Conservation (phyloP, 1,284 basidiomycete genomes). For the Peniophora sp. region DNA sequence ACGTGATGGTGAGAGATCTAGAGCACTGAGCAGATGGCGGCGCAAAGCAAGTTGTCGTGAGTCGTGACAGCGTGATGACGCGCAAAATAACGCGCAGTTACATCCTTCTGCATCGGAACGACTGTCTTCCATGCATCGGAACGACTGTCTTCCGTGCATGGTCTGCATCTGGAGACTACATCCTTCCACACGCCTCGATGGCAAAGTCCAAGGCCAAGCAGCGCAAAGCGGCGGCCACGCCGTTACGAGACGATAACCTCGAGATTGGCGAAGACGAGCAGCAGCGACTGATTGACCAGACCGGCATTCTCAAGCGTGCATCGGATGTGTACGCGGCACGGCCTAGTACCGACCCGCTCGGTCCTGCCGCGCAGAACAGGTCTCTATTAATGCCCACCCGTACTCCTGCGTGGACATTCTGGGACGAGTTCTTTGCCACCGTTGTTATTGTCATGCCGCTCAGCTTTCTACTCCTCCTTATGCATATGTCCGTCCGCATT, state of each 20-base stretch:
- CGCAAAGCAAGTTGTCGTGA: not conserved
- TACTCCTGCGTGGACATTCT: slow-evolving; percentile 24
- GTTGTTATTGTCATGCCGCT: slow-evolving; percentile 59
- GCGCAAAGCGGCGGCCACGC: not conserved
- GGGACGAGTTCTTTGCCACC: slow-evolving; percentile 61
- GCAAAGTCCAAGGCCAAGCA: not conserved
- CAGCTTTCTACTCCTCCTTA: slow-evolving; percentile 60
- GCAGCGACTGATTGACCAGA: slow-evolving; percentile 64
- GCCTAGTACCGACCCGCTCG: not conserved
- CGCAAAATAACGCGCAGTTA: not conserved
- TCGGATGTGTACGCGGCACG: slow-evolving; percentile 11
- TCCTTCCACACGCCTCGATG: no score
- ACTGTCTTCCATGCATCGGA: not conserved
- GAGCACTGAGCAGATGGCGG: not conserved
- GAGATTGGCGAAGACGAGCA: slow-evolving; percentile 69
- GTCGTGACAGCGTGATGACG: not conserved
- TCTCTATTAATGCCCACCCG: not conserved
- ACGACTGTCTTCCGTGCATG: not conserved
- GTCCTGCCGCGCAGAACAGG: slow-evolving; percentile 7
- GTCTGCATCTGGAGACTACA: not conserved
- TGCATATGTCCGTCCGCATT: slow-evolving; percentile 65
- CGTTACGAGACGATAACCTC: slow-evolving; percentile 4
- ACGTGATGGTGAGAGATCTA: not conserved
- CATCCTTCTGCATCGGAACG: no score
- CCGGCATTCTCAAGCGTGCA: slow-evolving; percentile 51